Evolutionary conservation across 2,329 filamentous ascomycete species (phyloP), one percentile per base, ranked within the genome.

Genomic region (Talaromyces sp.): DNA sequence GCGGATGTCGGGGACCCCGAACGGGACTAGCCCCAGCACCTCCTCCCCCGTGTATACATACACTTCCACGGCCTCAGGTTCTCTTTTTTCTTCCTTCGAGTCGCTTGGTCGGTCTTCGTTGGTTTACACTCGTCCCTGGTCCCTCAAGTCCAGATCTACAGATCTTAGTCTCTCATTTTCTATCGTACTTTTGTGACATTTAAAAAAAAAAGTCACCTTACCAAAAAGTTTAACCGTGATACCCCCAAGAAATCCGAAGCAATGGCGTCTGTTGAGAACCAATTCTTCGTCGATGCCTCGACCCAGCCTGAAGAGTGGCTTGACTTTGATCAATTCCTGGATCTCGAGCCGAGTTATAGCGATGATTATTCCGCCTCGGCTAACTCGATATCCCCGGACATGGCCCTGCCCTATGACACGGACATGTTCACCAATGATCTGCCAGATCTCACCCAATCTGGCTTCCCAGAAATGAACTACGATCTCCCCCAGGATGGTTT

Each of bases 311-410:
- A 69, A 35, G 69, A 71, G 43, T 67, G 63, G 60, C 55, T 69
- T 32, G 68, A 71, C 55, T 70, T 72, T 48, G 68, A 70, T 45
- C 63, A 67, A 55, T 67, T 68, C 49, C 65, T 72, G 49, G 63
- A 71, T 40, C 60, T 70, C 16, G 56, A 63, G 17, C 49, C 63
- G 13, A 62, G 51, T 17, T 66, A 67, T 50, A 51, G 64, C 52
- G 67, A 66, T 22, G 65, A 64, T 43, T 62, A 68, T 52, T 61
- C 65, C 37, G 63, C 65, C 24, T 65, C 66, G n/a, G 55, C 65
- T 43, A 58, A 65, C 40, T 68, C 68, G 9, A 60, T 70, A 41
- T 68, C 65, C 17, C 66, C 68, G 2, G 66, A 71, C 29, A 54
- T 65, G 45, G 60, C 64, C 33, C 50, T 69, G 32, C 48, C 64